Conservation (phyloP, 2,329 filamentous ascomycete species). For the Lojkania enalia region DNA sequence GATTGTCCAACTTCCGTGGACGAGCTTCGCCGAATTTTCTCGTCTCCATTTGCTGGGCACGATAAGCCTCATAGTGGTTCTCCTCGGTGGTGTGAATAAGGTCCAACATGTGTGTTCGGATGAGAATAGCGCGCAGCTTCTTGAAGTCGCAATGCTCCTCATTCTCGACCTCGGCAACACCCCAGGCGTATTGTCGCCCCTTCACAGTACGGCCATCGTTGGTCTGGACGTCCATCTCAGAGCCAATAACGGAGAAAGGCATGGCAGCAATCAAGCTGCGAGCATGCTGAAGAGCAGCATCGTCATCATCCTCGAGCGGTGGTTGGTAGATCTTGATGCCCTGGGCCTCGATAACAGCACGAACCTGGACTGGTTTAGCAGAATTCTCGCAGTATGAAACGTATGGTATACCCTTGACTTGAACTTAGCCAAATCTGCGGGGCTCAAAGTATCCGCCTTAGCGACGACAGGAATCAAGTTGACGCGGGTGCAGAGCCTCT, state of each 20-base stretch:
- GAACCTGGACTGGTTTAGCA: conserved; percentile 64
- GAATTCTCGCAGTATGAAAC: conserved; percentile 2
- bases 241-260: conserved; percentile 98
- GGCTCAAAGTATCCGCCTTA: conserved; percentile 97
- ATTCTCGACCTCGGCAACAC: conserved; percentile 98
- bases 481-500: conserved; percentile 95
- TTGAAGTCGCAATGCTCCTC: conserved; percentile 99
- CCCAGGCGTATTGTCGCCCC: conserved; percentile 98
- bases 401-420: conserved; percentile 77
- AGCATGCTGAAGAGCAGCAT: conserved; percentile 92
- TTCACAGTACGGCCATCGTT: conserved; percentile 95
- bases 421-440: conserved; percentile 86
- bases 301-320: conserved; percentile 96
- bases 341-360: conserved; percentile 93
- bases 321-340: conserved; percentile 99
- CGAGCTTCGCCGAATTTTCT: conserved; percentile 98
- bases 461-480: conserved; percentile 98
- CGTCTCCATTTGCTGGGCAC: conserved; percentile 99
- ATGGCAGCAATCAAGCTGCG: conserved; percentile 94
- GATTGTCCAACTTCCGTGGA: conserved; percentile 97
- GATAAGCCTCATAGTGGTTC: conserved; percentile 98
- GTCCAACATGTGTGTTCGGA: conserved; percentile 99
- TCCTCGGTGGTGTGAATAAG: conserved; percentile 99
- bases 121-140: conserved; percentile 98
- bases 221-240: conserved; percentile 98